Percentiles rank a stretch among this genome's conserved stretches.
These are phyloP conservation scores for Rosa multiflora DNA, from an alignment of 306 rosid genomes.

Conservation along the genomic window DNA sequence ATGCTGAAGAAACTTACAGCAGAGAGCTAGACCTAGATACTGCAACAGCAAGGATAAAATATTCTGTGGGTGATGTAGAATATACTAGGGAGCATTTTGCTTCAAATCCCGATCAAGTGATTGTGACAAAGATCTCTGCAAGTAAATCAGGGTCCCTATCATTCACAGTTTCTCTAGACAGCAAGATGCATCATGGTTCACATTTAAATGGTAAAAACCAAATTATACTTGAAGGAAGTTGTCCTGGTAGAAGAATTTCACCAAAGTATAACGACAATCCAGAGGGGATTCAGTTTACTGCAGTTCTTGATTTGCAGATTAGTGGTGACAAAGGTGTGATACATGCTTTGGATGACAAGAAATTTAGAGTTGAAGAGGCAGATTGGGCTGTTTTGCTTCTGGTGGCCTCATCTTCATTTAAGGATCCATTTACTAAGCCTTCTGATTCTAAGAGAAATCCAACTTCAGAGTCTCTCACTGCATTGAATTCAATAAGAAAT, in stretches of 20 bases:
- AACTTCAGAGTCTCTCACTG: slow-evolving; percentile 54
- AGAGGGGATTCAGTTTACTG: slow-evolving; percentile 74
- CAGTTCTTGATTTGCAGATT: slow-evolving; percentile 77
- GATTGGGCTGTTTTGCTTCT: slow-evolving; percentile 74
- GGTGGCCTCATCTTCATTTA: slow-evolving; percentile 78
- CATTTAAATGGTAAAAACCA: slow-evolving; percentile 51
- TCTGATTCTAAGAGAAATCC: slow-evolving; percentile 79
- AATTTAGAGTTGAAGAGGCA: slow-evolving; percentile 67
- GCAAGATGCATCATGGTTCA: slow-evolving; percentile 64
- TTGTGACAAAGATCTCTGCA: slow-evolving; percentile 64
- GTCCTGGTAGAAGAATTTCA: slow-evolving; percentile 51
- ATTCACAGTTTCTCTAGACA: slow-evolving; percentile 64
- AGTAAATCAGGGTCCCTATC: slow-evolving; percentile 72
- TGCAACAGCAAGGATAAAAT: slow-evolving; percentile 68
- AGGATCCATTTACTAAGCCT: slow-evolving; percentile 75
- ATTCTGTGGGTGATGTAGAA: slow-evolving; percentile 68
- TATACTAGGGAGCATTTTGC: slow-evolving; percentile 82
- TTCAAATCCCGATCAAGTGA: slow-evolving; percentile 75
- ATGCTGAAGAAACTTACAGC: slow-evolving; percentile 54
- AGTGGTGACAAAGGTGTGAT: slow-evolving; percentile 56
- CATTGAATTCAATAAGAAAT: slow-evolving; percentile 43
- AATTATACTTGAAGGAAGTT: slow-evolving; percentile 70
- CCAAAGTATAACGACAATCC: slow-evolving; percentile 51
- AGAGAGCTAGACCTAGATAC: slow-evolving; percentile 81
- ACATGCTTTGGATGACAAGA: slow-evolving; percentile 62